Evolutionary conservation across 2,329 filamentous ascomycete genomes (phyloP), one percentile per base, ranked within the genome.

Genomic region (Cladophialophora exuberans): DNA sequence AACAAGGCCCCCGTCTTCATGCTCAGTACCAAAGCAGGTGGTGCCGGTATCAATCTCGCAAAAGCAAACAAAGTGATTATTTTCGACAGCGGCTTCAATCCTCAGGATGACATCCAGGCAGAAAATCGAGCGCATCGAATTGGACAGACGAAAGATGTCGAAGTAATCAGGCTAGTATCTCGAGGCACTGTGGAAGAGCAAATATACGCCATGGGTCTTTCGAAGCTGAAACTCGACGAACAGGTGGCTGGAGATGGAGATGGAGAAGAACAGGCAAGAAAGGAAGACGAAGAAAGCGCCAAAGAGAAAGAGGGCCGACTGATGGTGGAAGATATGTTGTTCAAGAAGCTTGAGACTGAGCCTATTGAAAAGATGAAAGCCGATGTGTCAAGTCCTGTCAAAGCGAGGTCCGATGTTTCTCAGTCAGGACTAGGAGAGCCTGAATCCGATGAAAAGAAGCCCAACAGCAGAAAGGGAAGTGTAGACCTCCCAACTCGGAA

Each of bases 21-120:
- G 62, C 82, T 99, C 4, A 94, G 89, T 1, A 99, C 94, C 0
- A 93, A 91, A 57, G 92, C 93, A 0, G 94, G 94, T 48, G 94
- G 94, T n/a, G 94, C 93, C 0, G 94, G 94, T 35, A 95, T 99
- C 76, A 99, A 99, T 72, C 76, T 99, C 51, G 94, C 93, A 6
- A 89, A 88, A 30, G 94, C 94, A 3, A 97, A 97, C 77, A 97
- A 97, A 73, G 93, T 99, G 64, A 84, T 99, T 72, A 94, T 99
- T 66, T 97, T 97, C 70, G 94, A 99, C 72, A 88, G 89, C 61
- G 90, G 87, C n/a, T 96, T 97, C 75, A 99, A 99, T 65, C 94
- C 94, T 0, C 94, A 99, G 69, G 93, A 97, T 64, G 94, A 99
- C 68, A 86, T 96, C n/a, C 94, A 99, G 71, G 94, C 94, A 0